Evolutionary conservation across 2,329 filamentous ascomycete genomes (phyloP).

Genomic region (Fusarium nematophilum): DNA sequence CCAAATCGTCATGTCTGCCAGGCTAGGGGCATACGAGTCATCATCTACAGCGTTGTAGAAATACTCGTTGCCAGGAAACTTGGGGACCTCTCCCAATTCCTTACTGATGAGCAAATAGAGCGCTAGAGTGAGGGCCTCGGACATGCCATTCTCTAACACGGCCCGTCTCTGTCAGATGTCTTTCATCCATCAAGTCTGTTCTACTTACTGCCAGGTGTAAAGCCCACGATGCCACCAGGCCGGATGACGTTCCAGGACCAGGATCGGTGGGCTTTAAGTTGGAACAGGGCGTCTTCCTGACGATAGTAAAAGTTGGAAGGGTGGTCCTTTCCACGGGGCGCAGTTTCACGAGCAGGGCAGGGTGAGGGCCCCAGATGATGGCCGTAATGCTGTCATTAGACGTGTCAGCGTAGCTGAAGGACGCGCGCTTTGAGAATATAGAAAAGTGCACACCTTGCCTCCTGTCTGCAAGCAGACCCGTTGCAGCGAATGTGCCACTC

Average conservation of each 20-base stretch:
- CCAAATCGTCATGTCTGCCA: conserved; percentile 14
- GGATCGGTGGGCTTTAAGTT: not conserved
- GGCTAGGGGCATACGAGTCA: conserved; percentile 5
- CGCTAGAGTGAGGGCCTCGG: not conserved
- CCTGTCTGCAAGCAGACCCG: conserved; percentile 4
- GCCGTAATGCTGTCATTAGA: conserved; percentile 2
- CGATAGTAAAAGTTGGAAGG: conserved; percentile 1
- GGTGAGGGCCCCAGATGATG: conserved; percentile 1
- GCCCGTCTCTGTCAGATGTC: no score
- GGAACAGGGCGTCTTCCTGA: conserved; percentile 2
- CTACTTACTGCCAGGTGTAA: not conserved
- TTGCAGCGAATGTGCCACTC: not conserved
- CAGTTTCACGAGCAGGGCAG: not conserved
- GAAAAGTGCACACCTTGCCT: not conserved
- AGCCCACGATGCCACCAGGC: conserved; percentile 3
- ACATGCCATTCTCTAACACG: conserved; percentile 4
- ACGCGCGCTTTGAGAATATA: no score
- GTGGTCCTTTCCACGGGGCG: not conserved
- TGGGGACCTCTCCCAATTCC: not conserved
- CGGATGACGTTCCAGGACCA: conserved; percentile 10
- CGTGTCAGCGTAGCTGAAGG: no score
- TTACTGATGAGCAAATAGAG: not conserved
- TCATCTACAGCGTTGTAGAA: conserved; percentile 4
- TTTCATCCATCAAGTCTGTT: no score
- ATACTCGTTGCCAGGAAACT: conserved; percentile 1